These are phyloP conservation scores for Trichoderma hamatum DNA, from an alignment of 2,329 filamentous ascomycete genomes.

Conservation along the genomic window DNA sequence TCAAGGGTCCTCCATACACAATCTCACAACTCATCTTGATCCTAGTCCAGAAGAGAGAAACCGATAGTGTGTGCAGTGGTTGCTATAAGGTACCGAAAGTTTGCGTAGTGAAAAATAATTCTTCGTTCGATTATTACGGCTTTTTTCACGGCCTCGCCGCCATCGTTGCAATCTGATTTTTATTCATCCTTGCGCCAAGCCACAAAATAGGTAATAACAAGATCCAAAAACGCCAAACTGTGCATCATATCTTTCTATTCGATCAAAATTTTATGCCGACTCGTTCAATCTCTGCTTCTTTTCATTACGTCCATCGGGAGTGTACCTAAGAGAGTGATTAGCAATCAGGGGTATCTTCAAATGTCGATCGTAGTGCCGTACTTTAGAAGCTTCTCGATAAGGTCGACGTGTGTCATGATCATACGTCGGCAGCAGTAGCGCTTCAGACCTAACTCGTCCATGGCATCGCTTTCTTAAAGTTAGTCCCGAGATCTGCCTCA, in stretches of 20 bases:
- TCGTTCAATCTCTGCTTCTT: conserved; percentile 56
- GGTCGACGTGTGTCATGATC: conserved; percentile 99
- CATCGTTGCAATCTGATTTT: conserved; percentile 23
- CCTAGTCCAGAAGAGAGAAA: not conserved
- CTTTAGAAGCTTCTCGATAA: conserved; percentile 98
- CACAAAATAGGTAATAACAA: conserved; percentile 31
- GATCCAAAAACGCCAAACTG: conserved; percentile 40
- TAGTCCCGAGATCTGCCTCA: not conserved
- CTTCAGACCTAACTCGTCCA: conserved; percentile 91
- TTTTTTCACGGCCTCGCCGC: not conserved
- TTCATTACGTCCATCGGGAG: conserved; percentile 64
- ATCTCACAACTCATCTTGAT: not conserved
- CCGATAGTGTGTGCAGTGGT: not conserved
- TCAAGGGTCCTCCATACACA: not conserved
- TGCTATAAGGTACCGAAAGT: not conserved
- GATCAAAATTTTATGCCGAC: conserved; percentile 34
- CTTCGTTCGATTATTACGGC: conserved; percentile 20
- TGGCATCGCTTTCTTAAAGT: conserved; percentile 73
- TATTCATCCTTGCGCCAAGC: conserved; percentile 37
- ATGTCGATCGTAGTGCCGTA: conserved; percentile 49
- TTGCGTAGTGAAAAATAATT: not conserved
- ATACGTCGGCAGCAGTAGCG: conserved; percentile 98
- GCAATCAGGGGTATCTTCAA: conserved; percentile 6
- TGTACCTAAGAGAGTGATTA: conserved; percentile 51
- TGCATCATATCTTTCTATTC: conserved; percentile 33